A percentile compares a stretch with the other conserved stretches of the same genome.
Evolutionary conservation across 495 filamentous ascomycete species (phyloP).

Genomic region (Xylaria intraflava): DNA sequence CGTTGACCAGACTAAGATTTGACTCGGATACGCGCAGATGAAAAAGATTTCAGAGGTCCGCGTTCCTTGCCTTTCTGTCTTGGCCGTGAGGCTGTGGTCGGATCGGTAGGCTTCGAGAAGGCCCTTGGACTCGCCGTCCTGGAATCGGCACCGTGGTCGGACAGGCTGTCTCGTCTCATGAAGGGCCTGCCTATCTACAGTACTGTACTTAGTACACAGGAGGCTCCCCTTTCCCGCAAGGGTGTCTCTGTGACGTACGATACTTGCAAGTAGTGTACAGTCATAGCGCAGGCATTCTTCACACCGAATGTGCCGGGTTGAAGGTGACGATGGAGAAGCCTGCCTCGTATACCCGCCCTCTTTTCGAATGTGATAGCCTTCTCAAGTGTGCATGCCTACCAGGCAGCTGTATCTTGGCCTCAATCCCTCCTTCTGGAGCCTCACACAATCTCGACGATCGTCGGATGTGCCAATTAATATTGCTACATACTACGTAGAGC

Average conservation of each 20-base stretch:
- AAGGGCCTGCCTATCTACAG: no score
- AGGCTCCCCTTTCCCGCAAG: no score
- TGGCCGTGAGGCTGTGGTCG: slow-evolving; percentile 3
- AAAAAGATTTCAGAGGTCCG: neutral
- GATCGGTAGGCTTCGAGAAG: neutral
- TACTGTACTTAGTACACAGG: no score
- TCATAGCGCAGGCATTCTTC: neutral
- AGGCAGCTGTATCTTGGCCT: neutral
- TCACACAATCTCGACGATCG: neutral
- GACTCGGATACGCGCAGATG: neutral
- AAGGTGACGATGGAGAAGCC: neutral
- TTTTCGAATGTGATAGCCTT: neutral
- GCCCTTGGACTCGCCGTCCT: neutral
- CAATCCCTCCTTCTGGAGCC: neutral
- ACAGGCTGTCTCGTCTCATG: neutral
- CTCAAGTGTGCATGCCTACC: neutral
- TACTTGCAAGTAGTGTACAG: no score
- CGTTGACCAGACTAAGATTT: neutral
- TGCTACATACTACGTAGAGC: neutral
- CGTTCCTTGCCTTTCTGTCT: neutral
- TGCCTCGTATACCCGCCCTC: slow-evolving; percentile 1
- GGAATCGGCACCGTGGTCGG: neutral
- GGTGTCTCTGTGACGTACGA: no score
- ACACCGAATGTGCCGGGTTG: slow-evolving; percentile 1
- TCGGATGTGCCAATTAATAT: no score